Evolutionary conservation across 257 asterid species (phyloP), one percentile per base, ranked within the genome.

Genomic region (Nemophila menziesii): DNA sequence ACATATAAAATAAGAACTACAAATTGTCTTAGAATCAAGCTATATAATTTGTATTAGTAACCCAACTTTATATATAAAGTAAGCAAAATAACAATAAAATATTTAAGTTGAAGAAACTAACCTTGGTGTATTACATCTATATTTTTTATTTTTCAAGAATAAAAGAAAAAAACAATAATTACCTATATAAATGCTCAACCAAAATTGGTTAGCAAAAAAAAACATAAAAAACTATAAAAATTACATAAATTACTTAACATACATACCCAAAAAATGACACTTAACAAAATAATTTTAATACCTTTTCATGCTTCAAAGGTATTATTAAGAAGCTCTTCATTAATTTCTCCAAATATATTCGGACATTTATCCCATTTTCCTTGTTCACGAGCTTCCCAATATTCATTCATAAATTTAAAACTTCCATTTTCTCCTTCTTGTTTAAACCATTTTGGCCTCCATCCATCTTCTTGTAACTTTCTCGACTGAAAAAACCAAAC

Each of bases 401-500:
- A 87, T 34, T 93, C 92, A 23, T 93, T 95, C 8, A 44, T 29
- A 48, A 73, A 87, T 20, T 53, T 66, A 62, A 72, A 87, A 24
- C 89, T 62, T 48, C 92, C 92, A 33, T 60, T 72, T 36, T 67
- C 89, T 6, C 77, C 61, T 1, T 73, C 75, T 53, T 71, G 72
- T 39, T 61, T 16, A 58, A 87, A 87, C 97, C 97, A 87, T 57
- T 79, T 69, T 0, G 97, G 93, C 46, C 65, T 80, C 97, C 97
- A 87, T 22, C 97, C 97, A 43, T 71, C 64, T 65, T 83, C 95
- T 80, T 87, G 97, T 63, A 83, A 46, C 68, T 87, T 83, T 63
- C 93, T 77, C 1, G 97, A 78, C 97, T 87, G 86, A 33, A 61
- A n/a, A n/a, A n/a, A n/a, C n/a, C n/a, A n/a, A n/a, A n/a, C n/a